Percentiles rank a stretch among this genome's conserved stretches.
Evolutionary conservation across 2,329 filamentous ascomycete species (phyloP).

Genomic region (Stachybotrys elegans): DNA sequence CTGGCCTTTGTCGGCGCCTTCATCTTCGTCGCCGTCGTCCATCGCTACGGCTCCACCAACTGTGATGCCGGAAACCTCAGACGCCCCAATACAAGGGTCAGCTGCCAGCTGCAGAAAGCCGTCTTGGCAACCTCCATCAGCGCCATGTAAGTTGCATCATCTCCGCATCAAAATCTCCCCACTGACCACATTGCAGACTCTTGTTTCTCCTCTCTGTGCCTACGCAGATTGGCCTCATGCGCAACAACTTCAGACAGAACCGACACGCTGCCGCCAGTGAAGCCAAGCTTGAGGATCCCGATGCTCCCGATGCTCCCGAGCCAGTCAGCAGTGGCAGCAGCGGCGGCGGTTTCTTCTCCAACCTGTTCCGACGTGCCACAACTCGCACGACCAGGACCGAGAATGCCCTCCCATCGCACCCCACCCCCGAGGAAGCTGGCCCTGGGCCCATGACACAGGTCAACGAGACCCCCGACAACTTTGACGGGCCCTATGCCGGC

Average conservation of each 20-base stretch:
- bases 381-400: constrained; percentile 15
- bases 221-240: constrained; percentile 62
- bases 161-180: background rate
- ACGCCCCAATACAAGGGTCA: constrained; percentile 67
- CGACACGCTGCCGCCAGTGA: constrained; percentile 54
- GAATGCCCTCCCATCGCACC: constrained; percentile 32
- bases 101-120: constrained; percentile 73
- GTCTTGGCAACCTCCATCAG: constrained; percentile 74
- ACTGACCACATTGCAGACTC: constrained; percentile 40
- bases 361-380: constrained; percentile 24
- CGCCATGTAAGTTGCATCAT: constrained; percentile 53
- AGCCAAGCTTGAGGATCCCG: background rate
- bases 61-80: constrained; percentile 53
- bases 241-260: constrained; percentile 38
- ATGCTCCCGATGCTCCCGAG: background rate
- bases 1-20: constrained; percentile 71
- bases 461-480: constrained; percentile 32
- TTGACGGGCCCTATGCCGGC: too few relatives aligned
- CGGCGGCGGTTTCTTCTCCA: constrained; percentile 26
- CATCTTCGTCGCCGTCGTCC: constrained; percentile 75
- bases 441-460: too few relatives aligned
- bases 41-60: constrained; percentile 59
- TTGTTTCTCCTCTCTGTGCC: constrained; percentile 71
- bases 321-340: constrained; percentile 8
- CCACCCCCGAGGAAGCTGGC: constrained; percentile 34